These are phyloP conservation scores for Crithidia thermophila DNA, from an alignment of 208 protist genomes.

Conservation along the genomic window DNA sequence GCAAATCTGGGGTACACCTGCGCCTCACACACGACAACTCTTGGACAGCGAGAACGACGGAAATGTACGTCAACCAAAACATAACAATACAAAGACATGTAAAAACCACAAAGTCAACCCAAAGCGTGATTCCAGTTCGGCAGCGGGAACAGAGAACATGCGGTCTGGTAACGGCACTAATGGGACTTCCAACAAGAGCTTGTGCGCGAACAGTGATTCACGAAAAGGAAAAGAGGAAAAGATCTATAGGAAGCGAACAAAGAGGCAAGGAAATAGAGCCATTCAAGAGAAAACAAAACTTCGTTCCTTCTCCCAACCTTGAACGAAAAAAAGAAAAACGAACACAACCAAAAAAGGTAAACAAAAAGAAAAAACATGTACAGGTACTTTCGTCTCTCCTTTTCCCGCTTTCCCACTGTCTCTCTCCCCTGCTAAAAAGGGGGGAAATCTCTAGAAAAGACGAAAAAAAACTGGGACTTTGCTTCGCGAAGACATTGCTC, in stretches of 20 bases:
- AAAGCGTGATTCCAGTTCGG: no score
- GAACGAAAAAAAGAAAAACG: neutral
- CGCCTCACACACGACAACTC: neutral
- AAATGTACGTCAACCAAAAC: no score
- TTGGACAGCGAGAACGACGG: neutral
- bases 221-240: conserved; percentile 9
- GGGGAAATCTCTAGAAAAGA: neutral
- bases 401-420: neutral
- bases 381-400: conserved; percentile 10
- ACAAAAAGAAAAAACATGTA: conserved; percentile 7
- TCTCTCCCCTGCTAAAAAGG: neutral
- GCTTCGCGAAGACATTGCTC: no score
- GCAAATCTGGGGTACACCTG: no score
- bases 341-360: neutral
- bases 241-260: conserved; percentile 9
- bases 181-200: no score
- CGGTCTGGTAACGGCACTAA: no score
- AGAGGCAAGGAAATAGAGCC: conserved; percentile 6
- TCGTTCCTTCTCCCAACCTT: neutral
- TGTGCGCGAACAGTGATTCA: no score
- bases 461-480: no score
- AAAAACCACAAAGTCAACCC: conserved; percentile 13
- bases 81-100: no score
- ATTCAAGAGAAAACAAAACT: conserved; percentile 13
- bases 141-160: no score